Evolutionary conservation across 2,329 filamentous ascomycete species (phyloP), one percentile per base, ranked within the genome.

Genomic region (Passalora sequoiae): DNA sequence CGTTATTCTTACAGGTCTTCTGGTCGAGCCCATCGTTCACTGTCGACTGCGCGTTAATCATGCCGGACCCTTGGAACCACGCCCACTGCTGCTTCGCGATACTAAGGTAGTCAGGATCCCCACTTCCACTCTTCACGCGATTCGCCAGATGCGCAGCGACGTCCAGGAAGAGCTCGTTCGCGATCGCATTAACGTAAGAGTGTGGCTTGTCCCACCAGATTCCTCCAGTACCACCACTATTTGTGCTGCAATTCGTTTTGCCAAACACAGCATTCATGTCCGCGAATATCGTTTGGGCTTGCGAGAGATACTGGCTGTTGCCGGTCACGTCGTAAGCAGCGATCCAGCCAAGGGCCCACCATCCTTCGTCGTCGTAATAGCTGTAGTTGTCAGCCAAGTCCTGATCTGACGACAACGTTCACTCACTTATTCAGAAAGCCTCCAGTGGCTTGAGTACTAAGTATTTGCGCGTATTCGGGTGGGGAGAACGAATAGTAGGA

Each of bases 151-250:
- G 72, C 6, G 76, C 74, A 2, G 75, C 76, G 0, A 74, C 66
- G 3, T 68, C 70, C 2, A 80, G 59, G 56, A 77, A 80, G 2
- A 80, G 69, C 50, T 76, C 74, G 44, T 79, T 80, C 2, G 74
- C 68, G 22, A 81, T 76, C 1, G 76, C 74, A 46, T 74, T 75
- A 33, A 72, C 65, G 46, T 74, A 73, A 2, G 62, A 60, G 20
- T 69, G 62, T 1, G 62, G 50, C 37, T 67, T 66, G 46, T 69
- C 69, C 70, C 72, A 76, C 57, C 66, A 75, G 8, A 77, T 65
- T 20, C 71, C 69, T n/a, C 51, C 51, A 0, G 36, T 49, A 6
- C 35, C 49, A 16, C 44, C 44, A 17, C 31, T 31, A 28, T 48
- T 54, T 4, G 47, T 49, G 24, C 41, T 46, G 32, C 66, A 67